Base-by-base conservation (phyloP, 2,329 filamentous ascomycete species). In the Arthrobotrys sinensis region DNA sequence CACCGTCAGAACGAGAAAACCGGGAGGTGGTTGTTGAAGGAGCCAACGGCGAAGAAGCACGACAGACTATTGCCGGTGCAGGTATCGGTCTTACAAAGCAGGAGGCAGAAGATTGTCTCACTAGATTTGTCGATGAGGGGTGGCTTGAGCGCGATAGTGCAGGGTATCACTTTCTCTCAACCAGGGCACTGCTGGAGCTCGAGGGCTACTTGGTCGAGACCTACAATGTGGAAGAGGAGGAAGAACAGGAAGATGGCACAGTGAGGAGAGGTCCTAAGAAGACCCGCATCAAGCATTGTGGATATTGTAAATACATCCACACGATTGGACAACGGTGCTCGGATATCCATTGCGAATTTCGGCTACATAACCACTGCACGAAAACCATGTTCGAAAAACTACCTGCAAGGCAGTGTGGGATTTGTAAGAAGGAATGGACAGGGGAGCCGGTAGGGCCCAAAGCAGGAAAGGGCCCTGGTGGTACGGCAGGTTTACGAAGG, bases 301-400 rank as follows among this genome's bases (percentile, higher is more conserved):
- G 92, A 82, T 94, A 93, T 0, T 99, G 96, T 84, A 92, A 90
- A 84, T 94, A 97, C 80, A 91, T 98, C 79, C 89, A 98, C 46
- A 99, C 95, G 0, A 86, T 92, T 80, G 88, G 94, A 0, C 89
- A 94, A 86, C 88, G 94, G 68, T 97, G 94, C 84, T 84, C 87
- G 1, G 88, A 92, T 77, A 85, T 88, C 43, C 87, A 90, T 19
- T 97, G 94, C 83, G 86, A 85, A 34, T 87, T 90, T 10, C 87
- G 94, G 10, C 84, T 97, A 14, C 94, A 97, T 83, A 89, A 94
- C 80, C 89, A 91, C 63, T 97, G 94, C 83, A 87, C 90, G 70
- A 88, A 89, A 11, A 90, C 89, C 32, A 93, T 91, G 83, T 97
- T 93, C 87, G 87, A 38, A 5, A 68, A 91, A 69, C 87, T 87